Base-by-base conservation (phyloP, 1,284 basidiomycete species). In the Melampsora larici-populina region DNA sequence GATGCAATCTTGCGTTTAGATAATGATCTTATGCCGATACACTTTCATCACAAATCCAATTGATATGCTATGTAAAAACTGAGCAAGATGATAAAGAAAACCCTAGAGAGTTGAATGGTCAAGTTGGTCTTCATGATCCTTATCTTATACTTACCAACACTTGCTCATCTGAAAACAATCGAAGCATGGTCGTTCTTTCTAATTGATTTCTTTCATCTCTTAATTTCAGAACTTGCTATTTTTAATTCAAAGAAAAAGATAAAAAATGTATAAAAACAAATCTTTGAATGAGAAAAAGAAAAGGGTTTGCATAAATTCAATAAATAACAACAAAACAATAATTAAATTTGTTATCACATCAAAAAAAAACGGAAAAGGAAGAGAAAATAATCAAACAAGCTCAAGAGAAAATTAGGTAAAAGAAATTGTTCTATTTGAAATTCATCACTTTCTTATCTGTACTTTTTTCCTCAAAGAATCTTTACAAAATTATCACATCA, bases 251-350 rank as follows among this genome's bases (percentile, higher is more conserved):
- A 36, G 33, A 36, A 64, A 64, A 29, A 63, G 29, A 17, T 8
- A 64, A 64, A 33, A 11, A 64, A 31, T 8, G 21, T 36, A 58
- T 4, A 11, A 58, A 58, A 58, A 58, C 8, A 29, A 58, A 58
- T 24, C 7, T 58, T 58, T 58, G 21, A 24, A 55, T 4, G 17
- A 18, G 24, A 55, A 18, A n/a, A n/a, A n/a, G n/a, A 15, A 55
- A 24, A 55, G 51, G 7, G n/a, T 24, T 58, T 36, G 33, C 21
- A 29, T 31, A 31, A 6, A 64, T 64, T 8, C 62, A 29, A 64
- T 64, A 36, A 64, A 64, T 31, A 64, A 64, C 7, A 64, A 64
- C 17, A 64, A 64, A 33, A 64, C 6, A 29, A 64, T 1, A 64
- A 31, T 24, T 6, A 64, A 1, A 64, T 31, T 31, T 64, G 24